Percentiles rank a stretch among this genome's conserved stretches.
Conservation (phyloP, 176 grass and related monocot species). For the Sorghum bicolor region Sorghum_bicolor_NCBIv3 NC_012871.2:17635501-17636000, state of each 20-base stretch:
- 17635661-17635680: slow-evolving; percentile 86
- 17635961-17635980: slow-evolving; percentile 39
- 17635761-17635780: background rate
- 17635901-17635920: slow-evolving; percentile 53
- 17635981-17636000: slow-evolving; percentile 51
- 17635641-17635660: slow-evolving; percentile 77
- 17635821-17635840: slow-evolving; percentile 1
- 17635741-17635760: slow-evolving; percentile 5
- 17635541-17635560: background rate
- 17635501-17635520: no score
- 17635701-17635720: slow-evolving; percentile 45
- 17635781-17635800: background rate
- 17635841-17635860: slow-evolving; percentile 53
- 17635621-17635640: slow-evolving; percentile 78
- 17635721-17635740: slow-evolving; percentile 69
- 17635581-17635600: slow-evolving; percentile 46
- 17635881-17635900: slow-evolving; percentile 51
- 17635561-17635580: slow-evolving; percentile 34
- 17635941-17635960: slow-evolving; percentile 48
- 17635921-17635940: slow-evolving; percentile 26
- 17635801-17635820: background rate
- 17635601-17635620: slow-evolving; percentile 64
- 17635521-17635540: background rate
- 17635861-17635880: slow-evolving; percentile 46
- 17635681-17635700: slow-evolving; percentile 65